Percentiles rank a stretch among this genome's conserved stretches.
Evolutionary conservation across 331 rosid species (phyloP).

Genomic region (Stylosanthes scabra): DNA sequence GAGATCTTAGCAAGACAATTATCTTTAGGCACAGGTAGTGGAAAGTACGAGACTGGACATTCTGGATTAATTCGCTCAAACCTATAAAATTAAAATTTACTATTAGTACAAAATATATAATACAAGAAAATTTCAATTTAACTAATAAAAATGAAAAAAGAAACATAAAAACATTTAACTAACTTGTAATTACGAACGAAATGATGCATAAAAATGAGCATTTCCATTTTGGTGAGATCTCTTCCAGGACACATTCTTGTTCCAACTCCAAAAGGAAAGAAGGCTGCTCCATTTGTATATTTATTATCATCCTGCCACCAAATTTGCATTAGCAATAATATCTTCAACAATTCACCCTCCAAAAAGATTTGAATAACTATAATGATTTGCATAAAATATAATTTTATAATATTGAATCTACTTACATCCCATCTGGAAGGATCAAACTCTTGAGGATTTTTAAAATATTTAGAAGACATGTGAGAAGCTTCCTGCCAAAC

Average conservation of each 20-base stretch:
- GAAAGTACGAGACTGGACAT: neutral
- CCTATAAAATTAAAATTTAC: conserved; percentile 20
- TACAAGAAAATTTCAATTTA: no score
- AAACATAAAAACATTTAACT: neutral
- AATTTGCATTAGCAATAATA: no score
- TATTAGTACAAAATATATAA: no score
- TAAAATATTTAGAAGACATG: conserved; percentile 22
- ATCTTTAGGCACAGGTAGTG: neutral
- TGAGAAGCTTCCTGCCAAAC: conserved; percentile 35
- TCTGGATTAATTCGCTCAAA: conserved; percentile 31
- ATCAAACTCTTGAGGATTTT: conserved; percentile 36
- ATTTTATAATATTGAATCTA: neutral
- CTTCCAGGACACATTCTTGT: conserved; percentile 40
- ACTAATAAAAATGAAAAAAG: no score
- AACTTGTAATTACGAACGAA: conserved; percentile 40
- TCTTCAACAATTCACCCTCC: no score
- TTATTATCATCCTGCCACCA: conserved; percentile 3
- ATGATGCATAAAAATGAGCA: conserved; percentile 32
- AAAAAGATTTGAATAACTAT: neutral
- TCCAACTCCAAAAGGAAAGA: conserved; percentile 46
- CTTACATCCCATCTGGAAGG: conserved; percentile 52
- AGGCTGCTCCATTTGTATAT: neutral
- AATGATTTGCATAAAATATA: neutral
- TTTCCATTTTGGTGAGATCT: conserved; percentile 36
- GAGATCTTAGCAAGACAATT: no score